Conservation (phyloP, 1,139 yeast genomes). For the Schizosaccharomyces versatilis region DNA sequence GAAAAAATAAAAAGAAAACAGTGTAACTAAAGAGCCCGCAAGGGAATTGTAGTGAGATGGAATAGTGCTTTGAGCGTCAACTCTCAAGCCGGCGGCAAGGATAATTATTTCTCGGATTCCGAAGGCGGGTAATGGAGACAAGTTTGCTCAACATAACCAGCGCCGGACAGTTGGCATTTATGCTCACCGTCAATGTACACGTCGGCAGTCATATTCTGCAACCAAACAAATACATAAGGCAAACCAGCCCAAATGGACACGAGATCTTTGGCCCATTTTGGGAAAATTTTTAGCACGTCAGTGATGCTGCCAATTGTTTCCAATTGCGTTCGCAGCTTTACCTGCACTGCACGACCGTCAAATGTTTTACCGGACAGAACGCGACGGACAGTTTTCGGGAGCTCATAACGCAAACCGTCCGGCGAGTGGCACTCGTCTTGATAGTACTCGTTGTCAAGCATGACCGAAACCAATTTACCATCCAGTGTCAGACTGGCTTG, state of each 20-base stretch:
- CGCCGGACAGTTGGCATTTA: background rate
- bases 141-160: background rate
- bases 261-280: conserved; percentile 3
- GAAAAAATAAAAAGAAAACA: no score
- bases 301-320: background rate
- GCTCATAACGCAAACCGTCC: background rate
- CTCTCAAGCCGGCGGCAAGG: no score
- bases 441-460: background rate
- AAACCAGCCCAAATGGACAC: conserved; percentile 3
- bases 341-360: background rate
- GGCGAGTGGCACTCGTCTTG: background rate
- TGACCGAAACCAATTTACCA: background rate
- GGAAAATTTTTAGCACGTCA: conserved; percentile 2
- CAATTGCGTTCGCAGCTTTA: background rate
- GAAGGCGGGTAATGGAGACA: background rate
- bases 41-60: no score
- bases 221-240: conserved; percentile 3
- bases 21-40: no score
- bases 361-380: background rate
- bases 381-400: background rate
- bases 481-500: background rate
- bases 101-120: background rate
- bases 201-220: background rate
- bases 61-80: no score
- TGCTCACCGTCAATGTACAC: background rate